Evolutionary conservation across 176 grass and related monocot species (phyloP).

Genomic region (Metroxylon sagu): DNA sequence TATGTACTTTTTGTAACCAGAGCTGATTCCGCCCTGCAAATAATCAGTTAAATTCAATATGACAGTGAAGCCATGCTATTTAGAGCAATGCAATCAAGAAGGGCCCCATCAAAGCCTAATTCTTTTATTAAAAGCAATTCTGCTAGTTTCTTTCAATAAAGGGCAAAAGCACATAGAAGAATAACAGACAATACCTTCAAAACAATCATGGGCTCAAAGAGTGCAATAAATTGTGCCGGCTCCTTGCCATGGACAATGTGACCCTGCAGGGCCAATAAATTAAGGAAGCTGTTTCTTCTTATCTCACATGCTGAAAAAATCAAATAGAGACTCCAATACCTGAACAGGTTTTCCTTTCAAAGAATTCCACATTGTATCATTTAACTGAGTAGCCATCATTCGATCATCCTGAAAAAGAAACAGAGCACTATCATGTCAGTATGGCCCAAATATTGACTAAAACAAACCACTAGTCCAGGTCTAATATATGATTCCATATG

Average conservation of each 20-base stretch:
- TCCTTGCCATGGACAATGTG: constrained; percentile 86
- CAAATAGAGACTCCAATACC: constrained; percentile 29
- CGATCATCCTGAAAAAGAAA: constrained; percentile 57
- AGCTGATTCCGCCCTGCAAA: constrained; percentile 60
- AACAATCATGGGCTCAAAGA: constrained; percentile 92
- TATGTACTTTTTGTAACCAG: constrained; percentile 60
- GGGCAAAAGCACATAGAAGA: not conserved
- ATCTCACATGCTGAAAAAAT: not conserved
- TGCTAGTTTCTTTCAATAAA: too few species aligned
- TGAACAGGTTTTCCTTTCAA: constrained; percentile 87
- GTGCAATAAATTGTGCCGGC: constrained; percentile 83
- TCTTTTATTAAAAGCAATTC: too few species aligned
- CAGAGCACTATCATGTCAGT: constrained; percentile 1
- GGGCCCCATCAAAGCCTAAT: too few species aligned
- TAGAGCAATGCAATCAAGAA: not conserved
- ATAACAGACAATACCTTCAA: constrained; percentile 53
- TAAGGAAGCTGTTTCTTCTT: constrained; percentile 11
- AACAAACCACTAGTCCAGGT: too few species aligned
- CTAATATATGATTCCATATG: too few species aligned
- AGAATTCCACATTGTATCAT: constrained; percentile 69
- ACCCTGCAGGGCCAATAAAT: constrained; percentile 38
- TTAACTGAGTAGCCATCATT: constrained; percentile 39
- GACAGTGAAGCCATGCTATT: not conserved
- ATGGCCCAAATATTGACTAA: not conserved
- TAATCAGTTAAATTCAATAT: too few species aligned